These are phyloP conservation scores for Theobroma grandiflorum DNA, from an alignment of 441 rosid species.

Conservation along the genomic window DNA sequence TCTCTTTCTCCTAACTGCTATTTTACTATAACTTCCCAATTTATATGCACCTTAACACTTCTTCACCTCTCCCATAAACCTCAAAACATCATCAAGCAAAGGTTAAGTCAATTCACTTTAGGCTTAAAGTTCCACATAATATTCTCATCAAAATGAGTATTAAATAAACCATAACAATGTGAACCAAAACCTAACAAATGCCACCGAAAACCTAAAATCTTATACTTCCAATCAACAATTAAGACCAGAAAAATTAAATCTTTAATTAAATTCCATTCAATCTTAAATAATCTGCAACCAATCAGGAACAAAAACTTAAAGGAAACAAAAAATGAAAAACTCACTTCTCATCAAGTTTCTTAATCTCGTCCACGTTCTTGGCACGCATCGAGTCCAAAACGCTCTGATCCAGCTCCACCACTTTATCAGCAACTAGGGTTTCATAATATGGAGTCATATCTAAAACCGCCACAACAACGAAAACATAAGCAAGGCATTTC, in stretches of 20 bases:
- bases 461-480: constrained; percentile 34
- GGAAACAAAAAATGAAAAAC: constrained; percentile 29
- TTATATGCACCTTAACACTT: neutral
- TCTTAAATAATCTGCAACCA: neutral
- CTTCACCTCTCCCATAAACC: neutral
- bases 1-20: neutral
- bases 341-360: constrained; percentile 90
- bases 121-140: neutral
- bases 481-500: neutral
- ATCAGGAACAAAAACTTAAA: neutral
- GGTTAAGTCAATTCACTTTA: neutral
- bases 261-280: neutral
- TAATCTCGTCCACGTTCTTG: constrained; percentile 81
- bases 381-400: constrained; percentile 70
- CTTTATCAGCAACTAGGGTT: constrained; percentile 72
- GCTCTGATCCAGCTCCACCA: constrained; percentile 77
- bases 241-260: neutral
- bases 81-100: neutral
- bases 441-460: constrained; percentile 93
- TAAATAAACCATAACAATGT: neutral
- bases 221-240: neutral
- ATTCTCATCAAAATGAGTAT: neutral
- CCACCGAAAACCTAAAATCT: neutral
- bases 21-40: neutral
- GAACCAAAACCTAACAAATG: neutral